A percentile compares a stretch with the other conserved stretches of the same genome.
Evolutionary conservation across 306 rosid species (phyloP).

Genomic region (Argentina anserina): DNA sequence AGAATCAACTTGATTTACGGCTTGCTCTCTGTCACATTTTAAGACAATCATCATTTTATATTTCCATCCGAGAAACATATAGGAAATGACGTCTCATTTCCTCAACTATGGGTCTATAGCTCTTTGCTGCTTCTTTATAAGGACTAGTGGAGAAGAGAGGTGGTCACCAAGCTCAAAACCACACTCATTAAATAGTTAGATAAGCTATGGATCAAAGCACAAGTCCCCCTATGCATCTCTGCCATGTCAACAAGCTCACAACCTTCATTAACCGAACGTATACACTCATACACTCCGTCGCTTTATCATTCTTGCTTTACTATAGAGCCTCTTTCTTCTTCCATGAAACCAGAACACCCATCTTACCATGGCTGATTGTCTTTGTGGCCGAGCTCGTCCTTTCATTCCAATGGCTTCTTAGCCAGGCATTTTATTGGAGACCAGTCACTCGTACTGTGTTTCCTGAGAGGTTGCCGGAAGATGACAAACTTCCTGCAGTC

Average conservation of each 20-base stretch:
- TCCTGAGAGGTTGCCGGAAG: constrained; percentile 48
- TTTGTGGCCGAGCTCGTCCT: constrained; percentile 58
- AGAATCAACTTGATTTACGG: neutral
- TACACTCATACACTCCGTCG: constrained; percentile 42
- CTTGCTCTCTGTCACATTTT: neutral
- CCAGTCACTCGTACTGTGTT: constrained; percentile 47
- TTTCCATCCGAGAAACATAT: neutral
- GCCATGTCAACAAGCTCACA: constrained; percentile 38
- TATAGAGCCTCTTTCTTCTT: constrained; percentile 42
- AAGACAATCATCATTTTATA: neutral
- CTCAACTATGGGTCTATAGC: neutral
- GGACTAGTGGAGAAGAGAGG: neutral
- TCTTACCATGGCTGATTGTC: constrained; percentile 48
- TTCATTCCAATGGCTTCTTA: constrained; percentile 60
- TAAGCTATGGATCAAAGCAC: constrained; percentile 35
- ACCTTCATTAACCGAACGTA: constrained; percentile 44
- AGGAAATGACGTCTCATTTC: neutral
- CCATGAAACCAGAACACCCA: constrained; percentile 23
- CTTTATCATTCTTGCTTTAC: constrained; percentile 46
- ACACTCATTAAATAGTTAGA: neutral
- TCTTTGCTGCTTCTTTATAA: neutral
- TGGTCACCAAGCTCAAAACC: neutral
- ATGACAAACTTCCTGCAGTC: constrained; percentile 48
- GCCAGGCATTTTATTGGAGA: constrained; percentile 50
- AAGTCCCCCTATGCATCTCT: constrained; percentile 35